phyloP scores from a whole-genome alignment of 306 rosid species.

The Casuarina cunninghamiana region DNA sequence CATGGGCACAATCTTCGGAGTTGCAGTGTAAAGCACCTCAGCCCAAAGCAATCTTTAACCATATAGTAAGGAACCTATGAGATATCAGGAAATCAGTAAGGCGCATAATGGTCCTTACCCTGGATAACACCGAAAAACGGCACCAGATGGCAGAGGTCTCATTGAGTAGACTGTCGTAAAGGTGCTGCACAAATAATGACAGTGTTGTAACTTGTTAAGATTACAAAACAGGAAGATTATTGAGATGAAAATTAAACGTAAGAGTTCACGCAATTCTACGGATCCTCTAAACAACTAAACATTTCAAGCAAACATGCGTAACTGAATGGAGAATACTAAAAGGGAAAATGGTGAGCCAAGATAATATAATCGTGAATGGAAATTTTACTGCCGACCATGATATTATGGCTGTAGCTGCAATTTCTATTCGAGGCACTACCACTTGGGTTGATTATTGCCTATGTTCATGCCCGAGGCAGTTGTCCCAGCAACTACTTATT shows the following conservation, averaged over 20 bases:
- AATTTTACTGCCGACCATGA: neutral
- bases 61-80: neutral
- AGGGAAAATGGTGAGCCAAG: conserved; percentile 11
- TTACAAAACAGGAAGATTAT: conserved; percentile 12
- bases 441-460: neutral
- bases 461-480: neutral
- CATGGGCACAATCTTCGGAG: neutral
- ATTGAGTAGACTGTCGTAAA: conserved; percentile 79
- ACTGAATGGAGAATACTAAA: neutral
- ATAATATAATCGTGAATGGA: conserved; percentile 1
- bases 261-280: conserved; percentile 2
- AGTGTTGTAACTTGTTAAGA: conserved; percentile 25
- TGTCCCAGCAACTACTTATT: neutral
- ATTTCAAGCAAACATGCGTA: neutral
- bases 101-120: conserved; percentile 52
- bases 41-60: neutral
- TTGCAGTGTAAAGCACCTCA: neutral
- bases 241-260: conserved; percentile 1
- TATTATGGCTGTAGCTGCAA: neutral
- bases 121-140: conserved; percentile 89
- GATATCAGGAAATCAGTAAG: neutral
- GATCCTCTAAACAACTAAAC: neutral
- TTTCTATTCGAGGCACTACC: too few species aligned
- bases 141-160: conserved; percentile 93
- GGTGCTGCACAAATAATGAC: conserved; percentile 53